Evolutionary conservation across 208 protist species (phyloP).

Genomic region (Lotmaria passim): DNA sequence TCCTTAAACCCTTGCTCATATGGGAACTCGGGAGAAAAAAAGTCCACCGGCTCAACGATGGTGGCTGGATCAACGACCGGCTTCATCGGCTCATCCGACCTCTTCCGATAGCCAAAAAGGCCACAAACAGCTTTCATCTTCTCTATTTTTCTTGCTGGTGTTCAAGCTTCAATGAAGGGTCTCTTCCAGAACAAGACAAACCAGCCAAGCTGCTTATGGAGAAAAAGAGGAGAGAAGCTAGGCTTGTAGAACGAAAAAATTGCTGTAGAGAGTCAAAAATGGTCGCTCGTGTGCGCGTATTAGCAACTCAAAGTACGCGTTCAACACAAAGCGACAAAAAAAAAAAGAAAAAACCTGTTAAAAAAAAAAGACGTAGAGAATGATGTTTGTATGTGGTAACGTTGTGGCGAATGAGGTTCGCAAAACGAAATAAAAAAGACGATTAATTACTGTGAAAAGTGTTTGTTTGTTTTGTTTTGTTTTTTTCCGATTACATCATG

Average conservation of each 20-base stretch:
- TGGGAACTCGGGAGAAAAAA: slow-evolving; percentile 30
- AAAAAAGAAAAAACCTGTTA: neutral
- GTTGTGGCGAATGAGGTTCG: neutral
- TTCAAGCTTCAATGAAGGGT: too few species aligned
- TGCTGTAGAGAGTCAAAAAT: too few species aligned
- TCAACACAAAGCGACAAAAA: neutral
- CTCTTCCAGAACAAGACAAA: too few species aligned
- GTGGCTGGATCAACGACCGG: slow-evolving; percentile 25
- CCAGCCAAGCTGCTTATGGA: too few species aligned
- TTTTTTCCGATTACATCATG: too few species aligned
- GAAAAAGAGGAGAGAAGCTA: too few species aligned
- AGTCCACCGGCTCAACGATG: slow-evolving; percentile 41
- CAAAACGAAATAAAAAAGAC: neutral
- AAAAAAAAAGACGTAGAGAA: slow-evolving; percentile 22
- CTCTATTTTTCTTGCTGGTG: too few species aligned
- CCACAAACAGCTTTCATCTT: neutral
- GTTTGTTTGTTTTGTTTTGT: neutral
- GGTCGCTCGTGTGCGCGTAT: too few species aligned
- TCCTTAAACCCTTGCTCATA: slow-evolving; percentile 55
- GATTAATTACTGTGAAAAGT: neutral
- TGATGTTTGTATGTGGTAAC: slow-evolving; percentile 1
- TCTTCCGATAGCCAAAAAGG: slow-evolving; percentile 2
- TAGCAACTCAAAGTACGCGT: too few species aligned
- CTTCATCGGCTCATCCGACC: slow-evolving; percentile 26
- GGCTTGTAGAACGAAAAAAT: too few species aligned